Evolutionary conservation across 2,329 filamentous ascomycete genomes (phyloP).

Genomic region (Aspergillus sp.): DNA sequence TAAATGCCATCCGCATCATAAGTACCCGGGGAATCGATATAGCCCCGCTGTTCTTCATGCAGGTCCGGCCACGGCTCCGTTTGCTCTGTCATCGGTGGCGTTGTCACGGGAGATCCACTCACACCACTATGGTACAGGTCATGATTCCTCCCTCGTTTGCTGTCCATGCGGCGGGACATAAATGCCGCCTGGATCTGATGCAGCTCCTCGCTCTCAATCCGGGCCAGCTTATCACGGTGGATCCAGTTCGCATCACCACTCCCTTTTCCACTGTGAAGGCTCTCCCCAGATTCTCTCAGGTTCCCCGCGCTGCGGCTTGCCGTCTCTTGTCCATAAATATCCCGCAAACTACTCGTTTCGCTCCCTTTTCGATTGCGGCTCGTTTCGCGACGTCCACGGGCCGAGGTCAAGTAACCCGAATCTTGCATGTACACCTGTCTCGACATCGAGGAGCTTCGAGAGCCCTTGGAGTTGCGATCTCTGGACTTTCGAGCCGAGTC

Average conservation of each 20-base stretch:
- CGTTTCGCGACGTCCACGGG: constrained; percentile 28
- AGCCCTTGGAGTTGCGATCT: constrained; percentile 30
- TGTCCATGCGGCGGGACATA: constrained; percentile 33
- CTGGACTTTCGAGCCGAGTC: constrained; percentile 29
- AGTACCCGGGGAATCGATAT: constrained; percentile 25
- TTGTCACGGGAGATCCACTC: constrained; percentile 19
- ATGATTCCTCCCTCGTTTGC: constrained; percentile 33
- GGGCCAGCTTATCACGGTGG: constrained; percentile 46
- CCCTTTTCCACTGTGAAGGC: constrained; percentile 9
- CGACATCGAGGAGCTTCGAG: constrained; percentile 35
- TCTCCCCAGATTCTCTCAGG: constrained; percentile 18
- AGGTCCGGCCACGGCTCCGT: constrained; percentile 30
- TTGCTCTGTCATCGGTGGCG: constrained; percentile 22
- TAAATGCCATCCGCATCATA: constrained; percentile 37
- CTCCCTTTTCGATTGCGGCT: constrained; percentile 32
- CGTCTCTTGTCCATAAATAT: constrained; percentile 30
- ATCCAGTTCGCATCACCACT: constrained; percentile 42
- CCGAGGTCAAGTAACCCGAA: constrained; percentile 18
- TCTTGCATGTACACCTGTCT: constrained; percentile 26
- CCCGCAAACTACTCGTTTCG: constrained; percentile 34
- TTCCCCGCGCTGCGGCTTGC: constrained; percentile 16
- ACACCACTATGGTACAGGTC: constrained; percentile 29
- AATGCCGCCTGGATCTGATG: constrained; percentile 44
- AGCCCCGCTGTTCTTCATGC: constrained; percentile 29
- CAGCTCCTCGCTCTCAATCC: constrained; percentile 47